Conservation (phyloP, 805 yeast genomes). For the Schizosaccharomyces lindneri region DNA sequence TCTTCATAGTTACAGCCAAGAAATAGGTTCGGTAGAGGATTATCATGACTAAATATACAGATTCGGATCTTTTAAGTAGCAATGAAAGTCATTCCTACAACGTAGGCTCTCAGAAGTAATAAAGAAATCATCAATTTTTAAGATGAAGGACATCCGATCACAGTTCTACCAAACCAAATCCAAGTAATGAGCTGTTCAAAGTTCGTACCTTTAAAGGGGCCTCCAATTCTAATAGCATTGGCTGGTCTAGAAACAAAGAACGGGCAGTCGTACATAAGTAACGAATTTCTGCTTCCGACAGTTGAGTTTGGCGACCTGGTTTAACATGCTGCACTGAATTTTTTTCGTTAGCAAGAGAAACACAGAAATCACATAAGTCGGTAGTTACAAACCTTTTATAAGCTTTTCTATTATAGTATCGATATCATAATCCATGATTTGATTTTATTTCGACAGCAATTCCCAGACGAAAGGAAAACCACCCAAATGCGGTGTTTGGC, state of each 20-base stretch:
- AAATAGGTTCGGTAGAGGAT: too few relatives aligned
- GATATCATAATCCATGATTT: neutral
- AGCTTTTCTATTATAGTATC: neutral
- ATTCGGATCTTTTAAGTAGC: too few relatives aligned
- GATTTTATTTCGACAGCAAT: neutral
- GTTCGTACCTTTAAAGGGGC: slow-evolving; percentile 72
- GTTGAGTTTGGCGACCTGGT: slow-evolving; percentile 89
- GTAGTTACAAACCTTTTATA: neutral
- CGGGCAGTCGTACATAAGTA: slow-evolving; percentile 92
- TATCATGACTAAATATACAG: too few relatives aligned
- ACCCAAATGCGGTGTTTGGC: neutral
- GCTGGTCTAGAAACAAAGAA: slow-evolving; percentile 93
- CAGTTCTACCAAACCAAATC: too few relatives aligned
- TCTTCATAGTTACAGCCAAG: too few relatives aligned
- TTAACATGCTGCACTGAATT: slow-evolving; percentile 69
- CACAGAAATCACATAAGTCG: neutral
- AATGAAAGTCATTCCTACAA: too few relatives aligned
- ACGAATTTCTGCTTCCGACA: slow-evolving; percentile 82
- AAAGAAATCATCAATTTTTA: too few relatives aligned
- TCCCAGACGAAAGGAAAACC: neutral
- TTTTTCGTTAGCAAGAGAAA: neutral
- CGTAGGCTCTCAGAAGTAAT: too few relatives aligned
- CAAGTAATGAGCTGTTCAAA: neutral
- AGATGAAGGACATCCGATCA: too few relatives aligned
- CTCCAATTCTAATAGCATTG: slow-evolving; percentile 79